Conservation (phyloP, 768 basidiomycete species). For the Kwoniella shandongensis region DNA sequence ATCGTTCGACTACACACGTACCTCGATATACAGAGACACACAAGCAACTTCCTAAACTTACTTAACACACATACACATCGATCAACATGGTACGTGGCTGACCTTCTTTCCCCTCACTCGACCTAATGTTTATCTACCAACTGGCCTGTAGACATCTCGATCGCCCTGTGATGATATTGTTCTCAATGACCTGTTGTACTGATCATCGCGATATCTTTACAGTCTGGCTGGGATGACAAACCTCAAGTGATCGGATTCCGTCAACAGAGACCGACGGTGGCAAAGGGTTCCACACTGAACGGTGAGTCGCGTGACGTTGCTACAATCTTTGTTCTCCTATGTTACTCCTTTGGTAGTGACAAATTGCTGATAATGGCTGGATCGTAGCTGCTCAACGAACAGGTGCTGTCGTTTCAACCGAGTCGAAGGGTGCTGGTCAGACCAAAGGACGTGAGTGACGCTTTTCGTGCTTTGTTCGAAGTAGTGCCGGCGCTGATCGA, state of each 20-base stretch:
- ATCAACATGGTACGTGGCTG: neutral
- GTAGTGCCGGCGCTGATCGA: slow-evolving; percentile 2
- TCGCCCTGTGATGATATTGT: neutral
- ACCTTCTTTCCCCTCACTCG: neutral
- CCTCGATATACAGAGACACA: too few species aligned
- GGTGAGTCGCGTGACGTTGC: slow-evolving; percentile 15
- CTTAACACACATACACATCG: too few species aligned
- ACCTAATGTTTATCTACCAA: neutral
- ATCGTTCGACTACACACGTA: too few species aligned
- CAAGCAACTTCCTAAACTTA: too few species aligned
- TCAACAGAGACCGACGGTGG: slow-evolving; percentile 21
- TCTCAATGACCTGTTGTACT: neutral
- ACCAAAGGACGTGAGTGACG: slow-evolving; percentile 45
- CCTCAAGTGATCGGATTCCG: slow-evolving; percentile 25
- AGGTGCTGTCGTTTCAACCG: slow-evolving; percentile 18
- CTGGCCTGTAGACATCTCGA: neutral
- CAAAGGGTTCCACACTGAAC: slow-evolving; percentile 25
- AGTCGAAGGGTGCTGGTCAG: slow-evolving; percentile 39
- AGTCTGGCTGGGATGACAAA: slow-evolving; percentile 29
- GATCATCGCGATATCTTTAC: neutral
- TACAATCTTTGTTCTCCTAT: too few species aligned
- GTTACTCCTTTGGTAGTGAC: too few species aligned
- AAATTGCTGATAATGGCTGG: too few species aligned
- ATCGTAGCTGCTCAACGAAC: slow-evolving; percentile 16
- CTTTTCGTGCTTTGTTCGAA: neutral